phyloP scores from a whole-genome alignment of 495 filamentous ascomycete species.

The Hypoxylon fragiforme region DNA sequence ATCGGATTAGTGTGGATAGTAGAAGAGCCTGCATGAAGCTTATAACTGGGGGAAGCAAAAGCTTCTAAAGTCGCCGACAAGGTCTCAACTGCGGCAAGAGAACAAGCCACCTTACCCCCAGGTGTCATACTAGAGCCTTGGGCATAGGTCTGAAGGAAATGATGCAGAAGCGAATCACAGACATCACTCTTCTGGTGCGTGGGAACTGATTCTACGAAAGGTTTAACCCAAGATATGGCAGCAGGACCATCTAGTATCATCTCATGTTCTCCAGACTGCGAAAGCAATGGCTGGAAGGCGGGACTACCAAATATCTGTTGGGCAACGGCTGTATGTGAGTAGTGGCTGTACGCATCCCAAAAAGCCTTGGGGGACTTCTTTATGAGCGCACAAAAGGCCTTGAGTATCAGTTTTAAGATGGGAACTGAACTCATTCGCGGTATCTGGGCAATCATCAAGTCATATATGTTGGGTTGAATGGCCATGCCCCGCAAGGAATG shows the following conservation, averaged over 20 bases:
- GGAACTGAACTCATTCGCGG: slow-evolving; percentile 55
- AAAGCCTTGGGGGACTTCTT: slow-evolving; percentile 75
- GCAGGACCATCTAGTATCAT: slow-evolving; percentile 58
- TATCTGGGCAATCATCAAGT: slow-evolving; percentile 75
- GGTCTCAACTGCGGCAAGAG: slow-evolving; percentile 50
- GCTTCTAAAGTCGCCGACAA: slow-evolving; percentile 50
- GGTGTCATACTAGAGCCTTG: slow-evolving; percentile 39
- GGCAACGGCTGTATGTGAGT: slow-evolving; percentile 71
- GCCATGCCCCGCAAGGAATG: slow-evolving; percentile 79
- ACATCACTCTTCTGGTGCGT: slow-evolving; percentile 69
- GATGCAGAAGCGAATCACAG: slow-evolving; percentile 68
- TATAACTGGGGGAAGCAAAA: slow-evolving; percentile 43
- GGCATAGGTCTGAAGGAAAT: slow-evolving; percentile 71
- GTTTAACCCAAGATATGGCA: slow-evolving; percentile 67
- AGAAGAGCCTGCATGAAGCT: slow-evolving; percentile 50
- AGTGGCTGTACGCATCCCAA: slow-evolving; percentile 82
- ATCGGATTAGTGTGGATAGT: slow-evolving; percentile 56
- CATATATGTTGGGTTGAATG: slow-evolving; percentile 68
- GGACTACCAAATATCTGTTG: slow-evolving; percentile 76
- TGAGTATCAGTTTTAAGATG: slow-evolving; percentile 63
- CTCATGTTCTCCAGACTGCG: slow-evolving; percentile 58
- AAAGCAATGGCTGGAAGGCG: slow-evolving; percentile 63
- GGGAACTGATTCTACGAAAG: slow-evolving; percentile 76
- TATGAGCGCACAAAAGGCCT: slow-evolving; percentile 67
- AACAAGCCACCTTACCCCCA: slow-evolving; percentile 48